These are phyloP conservation scores for Hygrocybe punicea DNA, from an alignment of 768 basidiomycete genomes.

Conservation along the genomic window DNA sequence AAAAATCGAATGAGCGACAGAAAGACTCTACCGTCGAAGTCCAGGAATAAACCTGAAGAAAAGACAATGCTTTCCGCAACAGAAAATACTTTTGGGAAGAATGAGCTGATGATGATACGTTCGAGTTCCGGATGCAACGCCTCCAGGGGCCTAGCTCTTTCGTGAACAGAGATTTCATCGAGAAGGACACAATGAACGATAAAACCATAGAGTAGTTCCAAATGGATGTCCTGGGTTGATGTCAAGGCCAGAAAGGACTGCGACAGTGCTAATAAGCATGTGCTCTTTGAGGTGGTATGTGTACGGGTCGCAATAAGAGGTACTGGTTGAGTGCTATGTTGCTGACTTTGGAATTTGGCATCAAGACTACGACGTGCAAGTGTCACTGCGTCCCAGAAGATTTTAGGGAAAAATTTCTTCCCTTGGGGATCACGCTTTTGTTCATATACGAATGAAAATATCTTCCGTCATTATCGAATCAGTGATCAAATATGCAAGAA, in stretches of 20 bases:
- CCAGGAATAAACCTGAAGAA: slow-evolving; percentile 27
- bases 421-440: slow-evolving; percentile 16
- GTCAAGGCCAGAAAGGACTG: slow-evolving; percentile 9
- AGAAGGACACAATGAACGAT: slow-evolving; percentile 34
- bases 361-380: slow-evolving; percentile 7
- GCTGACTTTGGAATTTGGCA: not conserved
- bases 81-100: slow-evolving; percentile 43
- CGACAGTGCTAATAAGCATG: not conserved
- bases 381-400: slow-evolving; percentile 11
- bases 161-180: slow-evolving; percentile 33
- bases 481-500: not conserved
- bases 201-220: slow-evolving; percentile 23
- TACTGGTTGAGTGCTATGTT: no score
- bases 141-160: slow-evolving; percentile 37
- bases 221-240: slow-evolving; percentile 10
- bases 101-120: slow-evolving; percentile 29
- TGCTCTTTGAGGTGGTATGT: no score
- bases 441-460: slow-evolving; percentile 57
- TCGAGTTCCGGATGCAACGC: slow-evolving; percentile 29
- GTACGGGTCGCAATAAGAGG: not conserved
- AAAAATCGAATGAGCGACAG: slow-evolving; percentile 41
- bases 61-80: slow-evolving; percentile 26
- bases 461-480: slow-evolving; percentile 33
- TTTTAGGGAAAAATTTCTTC: slow-evolving; percentile 9
- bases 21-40: slow-evolving; percentile 56